Base-by-base conservation (phyloP, 2,329 filamentous ascomycete genomes). In the Trichophyton benhamiae region DNA sequence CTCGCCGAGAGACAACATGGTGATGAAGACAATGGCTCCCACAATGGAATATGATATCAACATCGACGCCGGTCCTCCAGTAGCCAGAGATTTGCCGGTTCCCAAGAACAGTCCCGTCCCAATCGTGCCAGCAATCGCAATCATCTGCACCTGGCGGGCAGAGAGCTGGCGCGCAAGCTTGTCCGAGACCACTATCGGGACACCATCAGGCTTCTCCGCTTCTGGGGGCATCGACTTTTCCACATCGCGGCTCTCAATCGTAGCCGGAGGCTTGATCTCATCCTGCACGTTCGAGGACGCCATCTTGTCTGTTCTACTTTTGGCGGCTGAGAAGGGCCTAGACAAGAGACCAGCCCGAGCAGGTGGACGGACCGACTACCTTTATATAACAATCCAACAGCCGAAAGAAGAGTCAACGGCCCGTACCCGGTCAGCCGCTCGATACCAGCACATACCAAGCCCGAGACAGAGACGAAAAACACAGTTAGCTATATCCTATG, bases 141-240 rank as follows among this genome's bases (percentile, higher is more conserved):
- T 84, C 83, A 87, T 86, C 72, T 86, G 83, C 9, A 86, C 81
- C 69, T 86, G 84, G n/a, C 83, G 79, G 15, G 81, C 75, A 1
- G 81, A 82, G 11, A 86, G 75, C 48, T 80, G 78, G 3, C 83
- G 80, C 20, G 76, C 76, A 9, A 86, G 74, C 60, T 73, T 75
- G 66, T 83, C 80, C 1, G 76, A 41, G 25, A 71, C 69, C 49
- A 74, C 42, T 27, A 52, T 5, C 2, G 53, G 58, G 1, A 30
- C 61, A 38, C 53, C 49, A 38, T 63, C 62, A 13, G 13, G 3
- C 27, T 55, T 55, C 36, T 46, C 36, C 33, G 5, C 46, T 3
- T 41, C 62, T 3, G 58, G 20, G 1, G 59, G 46, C n/a, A 42
- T 9, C 20, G 57, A 48, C 38, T 65, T 65, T 61, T 65, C 62